Conservation (phyloP, 306 rosid species). For the Vicia villosa region DNA sequence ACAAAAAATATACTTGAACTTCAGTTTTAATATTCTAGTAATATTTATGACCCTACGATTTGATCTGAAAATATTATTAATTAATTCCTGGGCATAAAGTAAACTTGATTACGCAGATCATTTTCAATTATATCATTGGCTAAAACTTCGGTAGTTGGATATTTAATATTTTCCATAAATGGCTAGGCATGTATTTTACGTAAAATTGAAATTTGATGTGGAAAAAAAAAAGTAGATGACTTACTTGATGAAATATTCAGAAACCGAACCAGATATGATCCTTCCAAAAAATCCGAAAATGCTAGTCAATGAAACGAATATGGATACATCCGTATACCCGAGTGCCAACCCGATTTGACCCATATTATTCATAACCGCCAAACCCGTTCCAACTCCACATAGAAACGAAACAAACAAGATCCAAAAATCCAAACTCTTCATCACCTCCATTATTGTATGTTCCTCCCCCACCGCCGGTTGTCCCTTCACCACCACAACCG, state of each 20-base stretch:
- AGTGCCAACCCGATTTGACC: constrained; percentile 93
- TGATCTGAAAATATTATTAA: no score
- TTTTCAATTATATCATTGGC: neutral
- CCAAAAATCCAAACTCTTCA: constrained; percentile 77
- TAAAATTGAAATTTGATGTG: neutral
- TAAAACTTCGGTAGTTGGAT: neutral
- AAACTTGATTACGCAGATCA: neutral
- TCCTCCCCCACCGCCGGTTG: constrained; percentile 77
- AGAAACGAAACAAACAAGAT: constrained; percentile 78
- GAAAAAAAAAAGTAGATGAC: neutral
- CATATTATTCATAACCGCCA: constrained; percentile 89
- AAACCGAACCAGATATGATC: constrained; percentile 62
- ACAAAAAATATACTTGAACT: no score
- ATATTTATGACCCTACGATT: neutral
- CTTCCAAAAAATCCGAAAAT: constrained; percentile 89
- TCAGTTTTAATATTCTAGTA: no score
- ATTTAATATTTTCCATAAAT: neutral
- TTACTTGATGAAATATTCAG: constrained; percentile 81
- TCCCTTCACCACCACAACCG: neutral
- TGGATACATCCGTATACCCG: constrained; percentile 75
- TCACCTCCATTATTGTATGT: constrained; percentile 66
- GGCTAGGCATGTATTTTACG: neutral
- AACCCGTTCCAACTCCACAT: constrained; percentile 91
- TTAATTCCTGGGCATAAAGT: neutral
- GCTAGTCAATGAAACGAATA: constrained; percentile 72